Percentiles rank a stretch among this genome's conserved stretches.
phyloP scores from a whole-genome alignment of 192 early-diverging fungal genomes.

The Podila epigama region DNA sequence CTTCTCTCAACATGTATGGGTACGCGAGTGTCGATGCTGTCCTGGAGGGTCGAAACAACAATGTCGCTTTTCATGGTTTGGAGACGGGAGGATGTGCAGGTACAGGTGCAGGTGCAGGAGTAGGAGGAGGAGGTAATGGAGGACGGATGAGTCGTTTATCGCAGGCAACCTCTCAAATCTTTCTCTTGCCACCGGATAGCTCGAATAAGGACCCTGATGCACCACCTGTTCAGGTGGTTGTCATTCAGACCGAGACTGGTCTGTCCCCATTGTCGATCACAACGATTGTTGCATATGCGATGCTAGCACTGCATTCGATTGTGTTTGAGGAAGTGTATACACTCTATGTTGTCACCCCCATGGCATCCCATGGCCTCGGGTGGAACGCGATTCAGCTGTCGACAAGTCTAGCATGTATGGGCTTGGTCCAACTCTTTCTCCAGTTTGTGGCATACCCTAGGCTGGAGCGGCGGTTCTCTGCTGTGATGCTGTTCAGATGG shows the following conservation, averaged over 20 bases:
- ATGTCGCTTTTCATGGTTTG: not conserved
- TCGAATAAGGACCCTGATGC: slow-evolving; percentile 29
- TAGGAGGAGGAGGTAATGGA: no score
- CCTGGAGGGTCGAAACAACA: not conserved
- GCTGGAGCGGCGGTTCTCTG: slow-evolving; percentile 31
- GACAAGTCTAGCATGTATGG: slow-evolving; percentile 51
- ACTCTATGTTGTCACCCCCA: slow-evolving; percentile 48
- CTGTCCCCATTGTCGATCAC: slow-evolving; percentile 31
- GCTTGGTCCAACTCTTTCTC: slow-evolving; percentile 44
- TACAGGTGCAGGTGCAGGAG: no score
- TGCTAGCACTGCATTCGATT: slow-evolving; percentile 56
- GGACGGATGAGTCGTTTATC: slow-evolving; percentile 22
- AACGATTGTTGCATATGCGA: slow-evolving; percentile 28
- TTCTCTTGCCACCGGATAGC: slow-evolving; percentile 19
- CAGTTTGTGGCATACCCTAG: slow-evolving; percentile 59
- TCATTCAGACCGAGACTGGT: slow-evolving; percentile 13
- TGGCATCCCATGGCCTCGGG: slow-evolving; percentile 54
- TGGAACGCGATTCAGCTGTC: slow-evolving; percentile 51
- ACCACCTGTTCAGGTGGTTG: slow-evolving; percentile 17
- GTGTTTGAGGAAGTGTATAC: slow-evolving; percentile 61
- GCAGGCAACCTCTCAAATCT: slow-evolving; percentile 34
- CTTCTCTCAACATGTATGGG: slow-evolving; percentile 16
- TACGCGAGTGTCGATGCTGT: slow-evolving; percentile 5
- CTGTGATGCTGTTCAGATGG: slow-evolving; percentile 40
- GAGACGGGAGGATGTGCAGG: no score